A percentile compares a stretch with the other conserved stretches of the same genome.
phyloP scores from a whole-genome alignment of 306 rosid genomes.

The Fagus sylvatica region DNA sequence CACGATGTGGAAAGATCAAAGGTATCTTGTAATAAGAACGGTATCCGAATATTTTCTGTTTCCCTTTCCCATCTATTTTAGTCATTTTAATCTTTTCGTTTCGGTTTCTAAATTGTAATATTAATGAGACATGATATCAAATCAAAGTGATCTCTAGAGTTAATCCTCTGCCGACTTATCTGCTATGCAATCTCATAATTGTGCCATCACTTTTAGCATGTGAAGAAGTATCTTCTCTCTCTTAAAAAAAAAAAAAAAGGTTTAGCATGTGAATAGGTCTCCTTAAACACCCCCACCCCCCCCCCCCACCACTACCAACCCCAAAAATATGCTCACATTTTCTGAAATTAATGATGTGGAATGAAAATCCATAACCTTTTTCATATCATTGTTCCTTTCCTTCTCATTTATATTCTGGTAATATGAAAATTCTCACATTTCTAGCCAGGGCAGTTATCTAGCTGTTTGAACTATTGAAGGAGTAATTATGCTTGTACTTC shows the following conservation, averaged over 20 bases:
- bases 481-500: slow-evolving; percentile 3
- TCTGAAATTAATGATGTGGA: background rate
- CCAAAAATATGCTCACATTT: background rate
- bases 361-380: background rate
- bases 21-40: slow-evolving; percentile 38
- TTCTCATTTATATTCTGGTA: background rate
- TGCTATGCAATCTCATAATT: slow-evolving; percentile 7
- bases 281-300: background rate
- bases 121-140: too few relatives aligned
- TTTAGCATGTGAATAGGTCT: background rate
- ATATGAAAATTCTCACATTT: background rate
- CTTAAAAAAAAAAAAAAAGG: too few relatives aligned
- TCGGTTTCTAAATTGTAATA: too few relatives aligned
- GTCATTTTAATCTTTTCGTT: too few relatives aligned
- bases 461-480: background rate
- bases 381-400: background rate
- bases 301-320: background rate
- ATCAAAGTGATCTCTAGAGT: background rate
- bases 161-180: background rate
- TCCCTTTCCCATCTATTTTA: background rate
- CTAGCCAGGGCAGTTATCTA: background rate
- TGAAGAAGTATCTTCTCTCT: too few relatives aligned
- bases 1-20: slow-evolving; percentile 89
- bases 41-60: background rate
- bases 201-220: background rate